phyloP scores from a whole-genome alignment of 768 basidiomycete genomes.

The Suillus weaverae region DNA sequence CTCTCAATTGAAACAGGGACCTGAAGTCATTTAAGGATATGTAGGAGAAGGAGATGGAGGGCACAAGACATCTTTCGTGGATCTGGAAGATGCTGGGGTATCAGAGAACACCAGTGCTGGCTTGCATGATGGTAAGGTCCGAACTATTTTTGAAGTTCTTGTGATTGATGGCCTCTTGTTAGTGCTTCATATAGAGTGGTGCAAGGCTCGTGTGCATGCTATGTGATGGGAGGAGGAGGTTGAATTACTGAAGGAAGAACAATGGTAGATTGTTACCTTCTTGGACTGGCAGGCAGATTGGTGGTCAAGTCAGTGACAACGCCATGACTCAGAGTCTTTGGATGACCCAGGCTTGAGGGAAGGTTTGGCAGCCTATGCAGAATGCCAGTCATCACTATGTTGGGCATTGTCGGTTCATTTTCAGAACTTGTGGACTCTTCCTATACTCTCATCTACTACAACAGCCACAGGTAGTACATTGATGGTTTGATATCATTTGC shows the following conservation, averaged over 20 bases:
- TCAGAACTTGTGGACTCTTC: not conserved
- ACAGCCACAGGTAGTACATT: too few relatives aligned
- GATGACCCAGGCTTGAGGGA: not conserved
- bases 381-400: not conserved
- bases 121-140: too few relatives aligned
- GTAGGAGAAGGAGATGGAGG: too few relatives aligned
- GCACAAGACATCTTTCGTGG: too few relatives aligned
- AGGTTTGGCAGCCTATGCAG: not conserved
- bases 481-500: too few relatives aligned
- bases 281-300: slow-evolving; percentile 3
- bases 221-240: slow-evolving; percentile 17
- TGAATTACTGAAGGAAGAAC: slow-evolving; percentile 13
- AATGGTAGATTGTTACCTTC: slow-evolving; percentile 1
- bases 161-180: too few relatives aligned
- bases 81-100: too few relatives aligned
- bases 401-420: not conserved
- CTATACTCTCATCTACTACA: too few relatives aligned
- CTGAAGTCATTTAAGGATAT: too few relatives aligned
- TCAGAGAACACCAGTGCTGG: too few relatives aligned
- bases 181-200: slow-evolving; percentile 18
- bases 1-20: too few relatives aligned
- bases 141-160: too few relatives aligned
- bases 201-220: slow-evolving; percentile 4
- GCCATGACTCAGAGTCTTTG: not conserved
- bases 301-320: slow-evolving; percentile 3